Percentiles rank a stretch among this genome's conserved stretches.
phyloP scores from a whole-genome alignment of 768 basidiomycete species.

The Calocybe gangraenosa region DNA sequence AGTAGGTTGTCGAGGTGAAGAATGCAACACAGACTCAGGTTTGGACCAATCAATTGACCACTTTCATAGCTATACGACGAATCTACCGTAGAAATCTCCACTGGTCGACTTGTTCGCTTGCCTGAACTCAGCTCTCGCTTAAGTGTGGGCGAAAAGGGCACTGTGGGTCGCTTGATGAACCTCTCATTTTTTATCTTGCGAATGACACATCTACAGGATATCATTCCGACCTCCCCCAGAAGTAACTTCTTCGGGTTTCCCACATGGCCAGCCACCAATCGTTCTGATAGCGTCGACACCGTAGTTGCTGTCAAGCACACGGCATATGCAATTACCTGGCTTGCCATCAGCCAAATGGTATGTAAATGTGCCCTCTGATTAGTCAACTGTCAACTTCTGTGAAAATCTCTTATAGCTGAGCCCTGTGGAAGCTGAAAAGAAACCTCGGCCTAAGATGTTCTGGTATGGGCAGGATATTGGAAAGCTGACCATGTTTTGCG shows the following conservation, averaged over 20 bases:
- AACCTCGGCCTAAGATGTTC: conserved; percentile 67
- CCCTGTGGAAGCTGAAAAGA: conserved; percentile 44
- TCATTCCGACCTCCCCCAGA: conserved; percentile 51
- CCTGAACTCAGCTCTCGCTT: conserved; percentile 77
- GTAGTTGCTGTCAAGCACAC: conserved; percentile 73
- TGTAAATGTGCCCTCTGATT: conserved; percentile 19
- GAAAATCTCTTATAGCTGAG: conserved; percentile 46
- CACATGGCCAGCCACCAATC: conserved; percentile 37
- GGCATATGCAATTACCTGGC: conserved; percentile 79
- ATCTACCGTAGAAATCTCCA: conserved; percentile 65
- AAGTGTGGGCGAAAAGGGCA: conserved; percentile 69
- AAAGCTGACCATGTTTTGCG: conserved; percentile 60
- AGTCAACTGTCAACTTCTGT: no score
- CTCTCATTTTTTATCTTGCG: conserved; percentile 3
- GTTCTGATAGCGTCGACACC: conserved; percentile 47
- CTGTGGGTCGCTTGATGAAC: conserved; percentile 38
- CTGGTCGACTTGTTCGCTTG: conserved; percentile 60
- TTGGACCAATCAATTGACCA: background rate
- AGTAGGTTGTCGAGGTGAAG: conserved; percentile 75
- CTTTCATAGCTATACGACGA: conserved; percentile 73
- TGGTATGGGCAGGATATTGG: conserved; percentile 67
- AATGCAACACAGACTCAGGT: conserved; percentile 16
- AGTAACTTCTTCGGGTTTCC: conserved; percentile 42
- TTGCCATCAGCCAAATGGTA: conserved; percentile 84
- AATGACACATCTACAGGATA: conserved; percentile 42